These are phyloP conservation scores for Bacidia rubella DNA, from an alignment of 495 filamentous ascomycete species.

Conservation along the genomic window DNA sequence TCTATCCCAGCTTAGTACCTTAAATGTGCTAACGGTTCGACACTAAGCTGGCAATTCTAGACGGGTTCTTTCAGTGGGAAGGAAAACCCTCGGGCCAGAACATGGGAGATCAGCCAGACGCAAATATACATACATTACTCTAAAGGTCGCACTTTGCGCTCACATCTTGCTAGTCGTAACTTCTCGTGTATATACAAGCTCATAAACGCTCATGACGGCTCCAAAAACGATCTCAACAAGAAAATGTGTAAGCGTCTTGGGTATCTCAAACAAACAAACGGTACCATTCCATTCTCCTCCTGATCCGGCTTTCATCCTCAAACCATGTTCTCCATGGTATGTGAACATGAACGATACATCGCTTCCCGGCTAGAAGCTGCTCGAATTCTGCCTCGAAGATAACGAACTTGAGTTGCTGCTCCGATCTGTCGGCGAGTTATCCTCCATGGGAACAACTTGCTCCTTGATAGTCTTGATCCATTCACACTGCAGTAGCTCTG, in stretches of 20 bases:
- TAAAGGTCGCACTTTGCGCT: neutral
- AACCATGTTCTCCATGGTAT: neutral
- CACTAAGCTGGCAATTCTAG: neutral
- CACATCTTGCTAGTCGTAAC: neutral
- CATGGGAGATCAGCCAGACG: neutral
- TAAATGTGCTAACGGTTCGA: too few relatives aligned
- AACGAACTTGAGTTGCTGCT: neutral
- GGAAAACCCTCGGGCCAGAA: too few relatives aligned
- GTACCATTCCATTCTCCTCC: neutral
- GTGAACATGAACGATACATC: too few relatives aligned
- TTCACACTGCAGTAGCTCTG: conserved; percentile 86
- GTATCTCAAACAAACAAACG: neutral
- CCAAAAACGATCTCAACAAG: neutral
- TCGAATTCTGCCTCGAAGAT: conserved; percentile 15
- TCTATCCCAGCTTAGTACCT: too few relatives aligned
- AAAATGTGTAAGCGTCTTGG: neutral
- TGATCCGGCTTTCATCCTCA: neutral
- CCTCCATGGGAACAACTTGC: conserved; percentile 40
- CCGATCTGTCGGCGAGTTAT: conserved; percentile 27
- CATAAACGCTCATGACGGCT: neutral
- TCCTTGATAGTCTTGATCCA: conserved; percentile 69
- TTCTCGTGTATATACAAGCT: too few relatives aligned
- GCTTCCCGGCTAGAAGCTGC: conserved; percentile 2
- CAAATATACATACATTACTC: neutral
- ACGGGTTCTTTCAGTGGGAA: too few relatives aligned